Evolutionary conservation across 345 rosid species (phyloP).

Genomic region (Aquilaria sinensis): DNA sequence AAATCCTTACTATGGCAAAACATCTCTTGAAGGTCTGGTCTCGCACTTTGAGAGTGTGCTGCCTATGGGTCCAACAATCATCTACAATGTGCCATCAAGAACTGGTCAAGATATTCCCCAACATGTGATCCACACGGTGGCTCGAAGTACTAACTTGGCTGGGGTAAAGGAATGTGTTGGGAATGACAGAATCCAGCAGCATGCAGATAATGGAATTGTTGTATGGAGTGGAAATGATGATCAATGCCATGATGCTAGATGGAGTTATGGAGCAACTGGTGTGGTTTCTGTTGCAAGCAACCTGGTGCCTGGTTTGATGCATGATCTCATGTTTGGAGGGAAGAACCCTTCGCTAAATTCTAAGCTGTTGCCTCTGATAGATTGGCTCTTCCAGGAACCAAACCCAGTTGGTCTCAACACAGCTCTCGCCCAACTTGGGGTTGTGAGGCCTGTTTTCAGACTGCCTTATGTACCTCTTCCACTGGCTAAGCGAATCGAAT

Average conservation of each 20-base stretch:
- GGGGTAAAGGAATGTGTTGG: slow-evolving; percentile 82
- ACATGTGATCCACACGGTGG: slow-evolving; percentile 38
- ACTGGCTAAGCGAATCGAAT: slow-evolving; percentile 48
- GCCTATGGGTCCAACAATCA: slow-evolving; percentile 78
- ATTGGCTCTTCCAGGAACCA: slow-evolving; percentile 77
- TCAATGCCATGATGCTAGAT: slow-evolving; percentile 80
- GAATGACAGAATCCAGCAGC: slow-evolving; percentile 52
- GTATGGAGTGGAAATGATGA: slow-evolving; percentile 93
- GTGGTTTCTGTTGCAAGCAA: slow-evolving; percentile 80
- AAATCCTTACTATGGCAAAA: slow-evolving; percentile 90
- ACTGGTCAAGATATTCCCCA: slow-evolving; percentile 88
- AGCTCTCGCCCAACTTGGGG: slow-evolving; percentile 86
- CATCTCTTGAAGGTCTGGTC: slow-evolving; percentile 64
- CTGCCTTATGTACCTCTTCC: slow-evolving; percentile 81
- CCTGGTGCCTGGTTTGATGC: slow-evolving; percentile 63
- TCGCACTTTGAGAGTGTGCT: slow-evolving; percentile 68
- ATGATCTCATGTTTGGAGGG: slow-evolving; percentile 59
- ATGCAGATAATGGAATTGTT: slow-evolving; percentile 54
- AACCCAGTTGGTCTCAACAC: slow-evolving; percentile 86
- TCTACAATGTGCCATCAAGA: slow-evolving; percentile 81
- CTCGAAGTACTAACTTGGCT: slow-evolving; percentile 58
- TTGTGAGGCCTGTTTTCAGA: slow-evolving; percentile 71
- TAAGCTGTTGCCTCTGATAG: slow-evolving; percentile 65
- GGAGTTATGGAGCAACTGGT: slow-evolving; percentile 67
- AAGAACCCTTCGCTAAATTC: slow-evolving; percentile 46